These are phyloP conservation scores for Citrus sp. DNA, from an alignment of 345 rosid species.

Conservation along the genomic window DNA sequence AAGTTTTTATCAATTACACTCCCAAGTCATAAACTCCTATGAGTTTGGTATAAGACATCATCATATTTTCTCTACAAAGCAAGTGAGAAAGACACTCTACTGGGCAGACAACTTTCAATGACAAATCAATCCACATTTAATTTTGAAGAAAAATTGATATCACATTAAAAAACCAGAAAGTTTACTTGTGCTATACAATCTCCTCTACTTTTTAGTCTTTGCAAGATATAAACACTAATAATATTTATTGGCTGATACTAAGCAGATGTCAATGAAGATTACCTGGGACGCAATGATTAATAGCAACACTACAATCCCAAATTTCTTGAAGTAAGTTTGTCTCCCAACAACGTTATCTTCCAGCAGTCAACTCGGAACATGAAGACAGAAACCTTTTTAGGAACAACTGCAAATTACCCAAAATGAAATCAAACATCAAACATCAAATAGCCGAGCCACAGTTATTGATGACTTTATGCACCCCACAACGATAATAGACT, in stretches of 20 bases:
- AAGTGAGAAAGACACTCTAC: background rate
- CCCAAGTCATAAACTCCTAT: background rate
- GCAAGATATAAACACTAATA: background rate
- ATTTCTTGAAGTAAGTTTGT: conserved; percentile 71
- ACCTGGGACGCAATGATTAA: conserved; percentile 9
- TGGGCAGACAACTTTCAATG: background rate
- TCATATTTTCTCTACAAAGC: background rate
- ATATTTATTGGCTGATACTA: background rate
- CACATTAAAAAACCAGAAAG: background rate
- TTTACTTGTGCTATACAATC: background rate
- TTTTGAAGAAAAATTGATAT: background rate
- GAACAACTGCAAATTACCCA: conserved; percentile 54
- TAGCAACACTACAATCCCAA: conserved; percentile 26
- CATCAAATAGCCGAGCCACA: background rate
- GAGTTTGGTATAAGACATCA: background rate
- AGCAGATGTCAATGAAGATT: background rate
- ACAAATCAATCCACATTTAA: background rate
- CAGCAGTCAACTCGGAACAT: conserved; percentile 69
- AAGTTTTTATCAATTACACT: background rate
- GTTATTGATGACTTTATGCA: background rate
- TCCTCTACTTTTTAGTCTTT: background rate
- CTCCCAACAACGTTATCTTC: conserved; percentile 77
- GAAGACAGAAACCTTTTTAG: conserved; percentile 71
- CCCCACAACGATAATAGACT: background rate
- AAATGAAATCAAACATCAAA: background rate